These are phyloP conservation scores for Coemansia sp. DNA, from an alignment of 192 early-diverging fungal species.

Conservation along the genomic window DNA sequence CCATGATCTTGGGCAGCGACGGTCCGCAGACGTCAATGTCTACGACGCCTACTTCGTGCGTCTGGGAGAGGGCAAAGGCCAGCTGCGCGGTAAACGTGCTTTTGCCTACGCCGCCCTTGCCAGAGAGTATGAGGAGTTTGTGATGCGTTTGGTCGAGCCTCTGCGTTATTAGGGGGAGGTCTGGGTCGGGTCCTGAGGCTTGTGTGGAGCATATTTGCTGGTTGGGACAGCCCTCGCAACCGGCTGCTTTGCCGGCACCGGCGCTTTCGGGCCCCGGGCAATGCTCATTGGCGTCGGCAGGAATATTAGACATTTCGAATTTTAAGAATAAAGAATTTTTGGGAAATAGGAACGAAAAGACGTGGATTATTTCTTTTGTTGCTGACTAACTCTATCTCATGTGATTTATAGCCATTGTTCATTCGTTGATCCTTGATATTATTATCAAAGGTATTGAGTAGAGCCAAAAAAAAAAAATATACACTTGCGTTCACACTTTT, in stretches of 20 bases:
- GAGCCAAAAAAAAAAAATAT: too few species aligned
- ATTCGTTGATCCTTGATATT: too few species aligned
- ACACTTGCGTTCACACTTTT: too few species aligned
- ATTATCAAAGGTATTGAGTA: too few species aligned
- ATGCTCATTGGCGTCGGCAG: slow-evolving; percentile 61
- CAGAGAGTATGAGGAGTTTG: slow-evolving; percentile 91
- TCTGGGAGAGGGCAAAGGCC: slow-evolving; percentile 70
- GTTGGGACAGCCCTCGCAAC: slow-evolving; percentile 83
- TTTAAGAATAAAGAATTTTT: not conserved
- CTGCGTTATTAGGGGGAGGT: slow-evolving; percentile 63
- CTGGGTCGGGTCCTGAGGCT: slow-evolving; percentile 81
- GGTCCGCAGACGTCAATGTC: slow-evolving; percentile 98
- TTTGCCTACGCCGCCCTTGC: slow-evolving; percentile 98
- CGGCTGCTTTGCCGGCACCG: slow-evolving; percentile 66
- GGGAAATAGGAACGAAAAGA: not conserved
- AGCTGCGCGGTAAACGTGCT: slow-evolving; percentile 87
- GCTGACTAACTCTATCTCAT: not conserved
- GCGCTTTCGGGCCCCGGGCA: slow-evolving; percentile 74
- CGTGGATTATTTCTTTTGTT: not conserved
- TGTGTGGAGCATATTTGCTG: slow-evolving; percentile 71
- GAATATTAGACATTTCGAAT: not conserved
- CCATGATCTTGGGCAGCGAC: slow-evolving; percentile 91
- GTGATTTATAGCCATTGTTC: not conserved
- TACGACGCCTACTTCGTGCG: slow-evolving; percentile 71
- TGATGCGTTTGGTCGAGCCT: slow-evolving; percentile 64